Base-by-base conservation (phyloP, 2,329 filamentous ascomycete species). In the Aspergillus fumigatus region DNA sequence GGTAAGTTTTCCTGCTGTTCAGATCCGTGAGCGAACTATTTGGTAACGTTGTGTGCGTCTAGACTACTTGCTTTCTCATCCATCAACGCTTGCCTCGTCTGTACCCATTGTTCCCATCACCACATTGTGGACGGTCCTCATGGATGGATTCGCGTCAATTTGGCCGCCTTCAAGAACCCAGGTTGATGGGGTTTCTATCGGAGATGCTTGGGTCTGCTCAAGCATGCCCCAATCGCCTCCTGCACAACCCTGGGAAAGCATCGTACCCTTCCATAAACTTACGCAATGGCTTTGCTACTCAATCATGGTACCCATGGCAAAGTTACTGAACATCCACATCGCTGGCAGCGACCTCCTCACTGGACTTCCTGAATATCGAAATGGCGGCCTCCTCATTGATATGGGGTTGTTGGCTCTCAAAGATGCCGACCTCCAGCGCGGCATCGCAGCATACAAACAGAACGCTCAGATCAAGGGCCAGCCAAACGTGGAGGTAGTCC, bases 241-340 rank as follows among this genome's bases (percentile, higher is more conserved):
- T 63, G 83, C 83, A 6, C 79, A 86, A 62, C 81, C 85, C 0
- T 91, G 88, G 88, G 89, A 93, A 70, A 87, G 82, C 64, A 93
- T 95, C 66, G 84, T 93, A 10, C 92, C 92, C 0, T 96, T 96
- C 78, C 92, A 97, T 79, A 96, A 96, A 76, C 82, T 96, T 38
- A 95, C 92, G 0, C 92, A 96, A 73, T 97, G 92, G 92, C 86
- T 97, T 55, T 90, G 89, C 51, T 96, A 96, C 75, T 96, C 91
- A 2, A 83, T 97, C 55, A 95, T 95, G 89, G 88, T 92, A 25
- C 92, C 92, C 0, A 95, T 96, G 88, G 84, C 87, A 55, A 89
- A 86, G 62, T 75, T 96, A 23, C 85, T 96, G 65, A 84, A 88
- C 56, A 86, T 95, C 57, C 85, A 91, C 62, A 94, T 94, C 72